Conservation (phyloP, 176 grass and related monocot species). For the Rhynchospora breviuscula region DNA sequence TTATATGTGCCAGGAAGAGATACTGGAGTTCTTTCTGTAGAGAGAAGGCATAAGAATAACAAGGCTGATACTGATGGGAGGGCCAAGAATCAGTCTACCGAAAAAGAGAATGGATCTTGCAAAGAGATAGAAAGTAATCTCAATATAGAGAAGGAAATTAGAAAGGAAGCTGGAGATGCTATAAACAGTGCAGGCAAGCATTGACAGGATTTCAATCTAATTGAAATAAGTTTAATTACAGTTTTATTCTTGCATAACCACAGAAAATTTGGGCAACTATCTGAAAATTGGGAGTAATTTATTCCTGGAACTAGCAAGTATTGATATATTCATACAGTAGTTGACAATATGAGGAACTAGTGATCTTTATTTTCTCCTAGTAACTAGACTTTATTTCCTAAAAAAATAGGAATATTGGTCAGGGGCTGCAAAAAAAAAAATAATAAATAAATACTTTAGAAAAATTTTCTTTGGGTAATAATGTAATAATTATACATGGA, state of each 20-base stretch:
- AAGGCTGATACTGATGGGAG: background rate
- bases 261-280: background rate
- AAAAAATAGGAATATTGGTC: background rate
- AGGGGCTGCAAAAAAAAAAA: background rate
- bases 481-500: background rate
- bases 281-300: background rate
- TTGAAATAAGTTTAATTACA: background rate
- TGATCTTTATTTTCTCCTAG: background rate
- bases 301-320: background rate
- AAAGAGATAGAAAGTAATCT: background rate
- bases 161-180: background rate
- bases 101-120: background rate
- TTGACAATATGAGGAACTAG: background rate
- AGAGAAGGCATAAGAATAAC: background rate
- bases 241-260: background rate
- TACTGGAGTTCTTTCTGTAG: background rate
- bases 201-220: background rate
- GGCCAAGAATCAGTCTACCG: background rate
- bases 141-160: background rate
- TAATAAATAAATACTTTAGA: background rate
- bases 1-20: background rate
- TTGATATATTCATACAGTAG: background rate
- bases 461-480: background rate
- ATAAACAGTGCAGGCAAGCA: background rate
- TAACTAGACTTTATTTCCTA: background rate